These are phyloP conservation scores for Colletotrichum limetticola DNA, from an alignment of 2,329 filamentous ascomycete genomes.

Conservation along the genomic window DNA sequence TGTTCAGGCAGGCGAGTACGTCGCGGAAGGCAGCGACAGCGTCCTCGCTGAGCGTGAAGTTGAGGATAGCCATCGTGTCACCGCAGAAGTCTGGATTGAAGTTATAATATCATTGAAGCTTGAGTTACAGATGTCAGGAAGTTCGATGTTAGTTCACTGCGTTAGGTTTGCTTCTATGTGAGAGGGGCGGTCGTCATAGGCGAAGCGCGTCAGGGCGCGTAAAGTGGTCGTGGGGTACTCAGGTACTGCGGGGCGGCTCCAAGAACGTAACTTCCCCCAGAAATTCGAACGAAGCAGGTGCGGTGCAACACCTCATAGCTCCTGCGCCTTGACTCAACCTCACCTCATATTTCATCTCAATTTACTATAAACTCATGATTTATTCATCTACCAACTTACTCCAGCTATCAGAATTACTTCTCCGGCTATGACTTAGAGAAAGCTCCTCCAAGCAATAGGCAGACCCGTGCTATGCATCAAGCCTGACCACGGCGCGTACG, in stretches of 20 bases:
- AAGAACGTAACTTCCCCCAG: not conserved
- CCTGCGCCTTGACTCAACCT: not conserved
- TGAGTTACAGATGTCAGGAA: conserved; percentile 44
- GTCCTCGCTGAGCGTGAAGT: conserved; percentile 79
- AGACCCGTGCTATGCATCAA: not conserved
- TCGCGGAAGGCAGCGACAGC: conserved; percentile 78
- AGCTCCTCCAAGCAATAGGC: not conserved
- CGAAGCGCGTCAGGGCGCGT: conserved; percentile 7
- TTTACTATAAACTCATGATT: too few species aligned
- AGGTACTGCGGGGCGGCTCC: not conserved
- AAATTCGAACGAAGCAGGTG: not conserved
- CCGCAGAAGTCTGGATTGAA: not conserved
- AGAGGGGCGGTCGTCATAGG: not conserved
- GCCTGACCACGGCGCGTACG: not conserved
- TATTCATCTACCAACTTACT: too few species aligned
- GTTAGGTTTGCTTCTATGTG: not conserved
- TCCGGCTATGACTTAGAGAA: too few species aligned
- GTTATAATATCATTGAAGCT: conserved; percentile 53
- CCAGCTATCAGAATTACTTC: too few species aligned
- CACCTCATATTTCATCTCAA: not conserved
- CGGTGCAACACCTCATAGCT: not conserved
- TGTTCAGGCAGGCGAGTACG: conserved; percentile 77
- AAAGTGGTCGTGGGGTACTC: not conserved
- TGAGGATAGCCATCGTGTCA: conserved; percentile 68
- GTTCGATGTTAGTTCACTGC: not conserved